Evolutionary conservation across 805 yeast genomes (phyloP), one percentile per base, ranked within the genome.

Genomic region (Candida insectorum): DNA sequence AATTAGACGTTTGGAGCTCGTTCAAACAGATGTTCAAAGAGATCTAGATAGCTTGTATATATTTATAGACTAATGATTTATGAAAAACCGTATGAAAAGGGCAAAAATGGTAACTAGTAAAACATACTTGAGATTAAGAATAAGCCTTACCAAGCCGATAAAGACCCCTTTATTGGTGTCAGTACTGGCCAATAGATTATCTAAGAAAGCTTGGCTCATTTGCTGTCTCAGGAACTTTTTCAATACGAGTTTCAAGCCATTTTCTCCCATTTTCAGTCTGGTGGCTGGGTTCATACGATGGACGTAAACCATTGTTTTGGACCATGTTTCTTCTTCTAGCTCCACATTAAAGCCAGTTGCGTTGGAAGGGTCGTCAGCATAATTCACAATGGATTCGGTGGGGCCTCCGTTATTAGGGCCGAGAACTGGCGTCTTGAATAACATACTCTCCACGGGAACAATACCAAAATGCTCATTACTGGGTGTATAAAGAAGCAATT

Each of bases 381-480:
- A 63, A 34, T 55, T 45, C 7, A 65, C 68, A 7, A 83, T 63
- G 0, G 96, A 81, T 53, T 93, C 99, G 22, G 80, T 59, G 0
- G 98, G 98, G 0, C 99, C 99, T 17, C 98, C 99, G 24, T 78
- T 78, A 49, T 85, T 78, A 4, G 82, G 81, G 0, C 96, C 96
- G 32, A 93, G 61, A 0, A 89, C 96, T 0, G 95, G 87, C 0
- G 81, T 81, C 18, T 85, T 82, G 37, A 75, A 69, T 29, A 81
- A 71, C 97, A 93, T 89, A 9, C 96, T 89, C 55, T 93, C 98
- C 11, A 93, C 69, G 1, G 99, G 99, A 7, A 93, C 99, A 43
- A 93, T 93, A 10, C 99, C 99, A 54, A 93, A 93, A 61, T 93
- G 99, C 57, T 93, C 98, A 48, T 73, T 74, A 0, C 84, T 70